A percentile compares a stretch with the other conserved stretches of the same genome.
Evolutionary conservation across 108 stramenopile species (phyloP).

Genomic region (Nannochloropsis gaditana): DNA sequence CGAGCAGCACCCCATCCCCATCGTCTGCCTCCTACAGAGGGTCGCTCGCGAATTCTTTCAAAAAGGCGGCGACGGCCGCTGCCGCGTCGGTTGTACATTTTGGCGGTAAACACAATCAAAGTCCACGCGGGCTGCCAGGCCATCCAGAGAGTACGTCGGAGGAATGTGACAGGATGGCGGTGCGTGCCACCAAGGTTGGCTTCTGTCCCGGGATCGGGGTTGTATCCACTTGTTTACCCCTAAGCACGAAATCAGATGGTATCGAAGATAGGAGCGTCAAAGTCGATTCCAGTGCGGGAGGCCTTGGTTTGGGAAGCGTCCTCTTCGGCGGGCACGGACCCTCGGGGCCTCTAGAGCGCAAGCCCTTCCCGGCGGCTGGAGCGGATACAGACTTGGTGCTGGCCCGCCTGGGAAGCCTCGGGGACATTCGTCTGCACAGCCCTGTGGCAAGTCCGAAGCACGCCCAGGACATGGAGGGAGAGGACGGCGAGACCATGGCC

Average conservation of each 20-base stretch:
- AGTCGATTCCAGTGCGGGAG: no score
- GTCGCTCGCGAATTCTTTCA: neutral
- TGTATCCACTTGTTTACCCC: no score
- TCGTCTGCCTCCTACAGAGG: slow-evolving; percentile 5
- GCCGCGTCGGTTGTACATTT: neutral
- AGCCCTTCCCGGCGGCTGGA: neutral
- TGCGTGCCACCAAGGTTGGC: no score
- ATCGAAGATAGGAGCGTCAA: no score
- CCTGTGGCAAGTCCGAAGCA: neutral
- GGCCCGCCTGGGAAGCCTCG: neutral
- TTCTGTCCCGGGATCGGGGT: no score
- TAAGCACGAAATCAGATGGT: no score
- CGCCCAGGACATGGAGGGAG: neutral
- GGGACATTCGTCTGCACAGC: neutral
- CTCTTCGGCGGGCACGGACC: slow-evolving; percentile 19
- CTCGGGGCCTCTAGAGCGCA: neutral
- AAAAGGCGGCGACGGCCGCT: neutral
- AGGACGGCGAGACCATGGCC: neutral
- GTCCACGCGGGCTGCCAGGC: neutral
- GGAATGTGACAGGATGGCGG: no score
- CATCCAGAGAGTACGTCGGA: neutral
- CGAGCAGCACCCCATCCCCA: neutral
- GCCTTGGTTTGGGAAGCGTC: neutral
- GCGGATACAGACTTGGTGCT: neutral
- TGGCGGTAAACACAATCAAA: neutral